A percentile compares a stretch with the other conserved stretches of the same genome.
Evolutionary conservation across 108 stramenopile species (phyloP).

Genomic region (Skeletonema menzelii): DNA sequence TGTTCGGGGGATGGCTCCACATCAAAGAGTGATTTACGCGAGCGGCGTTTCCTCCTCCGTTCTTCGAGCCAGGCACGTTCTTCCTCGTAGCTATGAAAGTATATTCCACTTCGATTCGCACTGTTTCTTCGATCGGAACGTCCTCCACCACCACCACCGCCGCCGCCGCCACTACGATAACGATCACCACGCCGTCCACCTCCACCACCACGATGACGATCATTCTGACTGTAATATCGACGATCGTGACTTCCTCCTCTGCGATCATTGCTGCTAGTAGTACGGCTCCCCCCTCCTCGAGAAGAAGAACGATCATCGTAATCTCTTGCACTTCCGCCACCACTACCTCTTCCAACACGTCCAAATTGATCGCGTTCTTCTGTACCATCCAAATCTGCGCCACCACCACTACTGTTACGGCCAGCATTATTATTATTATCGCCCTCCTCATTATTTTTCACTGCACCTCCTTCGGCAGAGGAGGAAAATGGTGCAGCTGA

Average conservation of each 20-base stretch:
- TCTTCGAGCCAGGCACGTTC: slow-evolving; percentile 84
- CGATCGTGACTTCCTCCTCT: slow-evolving; percentile 7
- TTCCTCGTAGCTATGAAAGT: slow-evolving; percentile 69
- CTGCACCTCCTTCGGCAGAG: neutral
- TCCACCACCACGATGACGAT: slow-evolving; percentile 14
- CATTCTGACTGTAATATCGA: slow-evolving; percentile 8
- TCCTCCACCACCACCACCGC: slow-evolving; percentile 11
- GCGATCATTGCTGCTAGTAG: neutral
- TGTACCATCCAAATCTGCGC: too few relatives aligned
- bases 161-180: neutral
- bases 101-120: slow-evolving; percentile 25
- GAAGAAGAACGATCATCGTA: slow-evolving; percentile 15
- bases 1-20: slow-evolving; percentile 73
- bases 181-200: slow-evolving; percentile 10
- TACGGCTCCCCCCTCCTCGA: slow-evolving; percentile 1
- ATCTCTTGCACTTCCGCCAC: neutral
- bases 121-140: too few relatives aligned
- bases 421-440: slow-evolving; percentile 4
- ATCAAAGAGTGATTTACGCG: slow-evolving; percentile 71
- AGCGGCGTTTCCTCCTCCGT: slow-evolving; percentile 71
- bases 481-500: slow-evolving; percentile 1
- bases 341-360: neutral
- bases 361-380: slow-evolving; percentile 16
- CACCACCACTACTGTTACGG: too few relatives aligned
- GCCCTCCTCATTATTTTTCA: neutral